Evolutionary conservation across 305 asterid genomes (phyloP), one percentile per base, ranked within the genome.

Genomic region (Fraxinus angustifolia): DNA sequence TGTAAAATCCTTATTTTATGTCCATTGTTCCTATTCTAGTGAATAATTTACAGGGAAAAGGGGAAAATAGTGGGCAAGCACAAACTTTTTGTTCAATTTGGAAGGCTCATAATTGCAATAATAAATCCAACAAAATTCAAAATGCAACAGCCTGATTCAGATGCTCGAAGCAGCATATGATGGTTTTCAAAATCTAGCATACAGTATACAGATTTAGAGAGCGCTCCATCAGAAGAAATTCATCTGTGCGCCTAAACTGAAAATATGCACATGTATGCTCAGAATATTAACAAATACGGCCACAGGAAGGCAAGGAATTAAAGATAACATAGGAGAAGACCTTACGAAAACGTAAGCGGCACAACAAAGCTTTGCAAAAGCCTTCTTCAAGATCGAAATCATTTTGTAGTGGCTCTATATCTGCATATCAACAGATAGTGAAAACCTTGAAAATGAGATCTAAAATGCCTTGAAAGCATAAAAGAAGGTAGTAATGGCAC

Each of bases 311-410:
- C 16, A 79, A 73, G 65, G 77, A 71, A 38, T 78, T 82, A 87
- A 79, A 89, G 82, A 89, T 80, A 84, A 88, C 92, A 89, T 80
- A 85, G 88, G 89, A 86, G 90, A 88, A 92, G 98, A 96, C 99
- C 99, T 96, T 96, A 96, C 99, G 99, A 91, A 96, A 94, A 88
- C 99, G 99, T 89, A 94, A 92, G 86, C 98, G 99, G 92, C 98
- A 93, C 82, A 94, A 85, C 84, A 94, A 83, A 80, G 99, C 92
- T 89, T 88, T 92, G 92, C 98, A 96, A 78, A 89, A 88, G 77
- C 99, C 98, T 92, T 94, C 98, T 91, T 96, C 99, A 86, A 92
- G 88, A 90, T 93, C 93, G 16, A 85, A 89, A 85, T 90, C 88
- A 79, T 82, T 86, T 88, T 96, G 99, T 71, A 93, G 85, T 75